Conservation (phyloP, 495 filamentous ascomycete genomes). For the Lepidopterella palustris region DNA sequence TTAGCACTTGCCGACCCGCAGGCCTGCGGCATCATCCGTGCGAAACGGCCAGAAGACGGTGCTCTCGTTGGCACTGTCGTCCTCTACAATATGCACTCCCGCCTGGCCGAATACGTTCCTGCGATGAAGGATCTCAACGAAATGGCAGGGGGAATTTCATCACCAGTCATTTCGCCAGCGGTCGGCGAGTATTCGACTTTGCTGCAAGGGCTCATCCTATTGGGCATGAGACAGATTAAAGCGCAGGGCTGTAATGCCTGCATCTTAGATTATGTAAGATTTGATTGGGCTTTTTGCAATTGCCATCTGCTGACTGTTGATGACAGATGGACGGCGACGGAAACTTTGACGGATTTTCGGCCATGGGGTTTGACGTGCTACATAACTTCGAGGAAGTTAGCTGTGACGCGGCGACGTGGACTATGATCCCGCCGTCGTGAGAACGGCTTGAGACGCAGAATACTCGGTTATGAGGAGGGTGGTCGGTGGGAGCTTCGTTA, state of each 20-base stretch:
- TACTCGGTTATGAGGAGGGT: no score
- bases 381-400: slow-evolving; percentile 76
- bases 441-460: background rate
- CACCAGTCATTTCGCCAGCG: slow-evolving; percentile 65
- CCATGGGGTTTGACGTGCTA: slow-evolving; percentile 70
- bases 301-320: slow-evolving; percentile 1
- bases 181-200: slow-evolving; percentile 63
- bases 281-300: background rate
- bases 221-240: slow-evolving; percentile 79
- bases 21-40: slow-evolving; percentile 74
- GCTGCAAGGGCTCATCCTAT: slow-evolving; percentile 71
- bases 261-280: slow-evolving; percentile 68
- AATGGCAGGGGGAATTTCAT: slow-evolving; percentile 66
- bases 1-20: slow-evolving; percentile 66
- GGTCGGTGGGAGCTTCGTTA: no score
- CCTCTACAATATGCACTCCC: slow-evolving; percentile 63
- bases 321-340: slow-evolving; percentile 63
- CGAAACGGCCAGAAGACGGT: slow-evolving; percentile 61
- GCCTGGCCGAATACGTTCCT: slow-evolving; percentile 63
- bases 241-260: slow-evolving; percentile 62
- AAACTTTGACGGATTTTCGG: slow-evolving; percentile 60
- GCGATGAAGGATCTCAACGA: slow-evolving; percentile 50
- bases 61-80: slow-evolving; percentile 75
- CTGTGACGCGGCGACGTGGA: slow-evolving; percentile 66
- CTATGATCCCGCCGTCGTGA: slow-evolving; percentile 46